Base-by-base conservation (phyloP, 306 rosid genomes). In the Heteromeles arbutifolia region DNA sequence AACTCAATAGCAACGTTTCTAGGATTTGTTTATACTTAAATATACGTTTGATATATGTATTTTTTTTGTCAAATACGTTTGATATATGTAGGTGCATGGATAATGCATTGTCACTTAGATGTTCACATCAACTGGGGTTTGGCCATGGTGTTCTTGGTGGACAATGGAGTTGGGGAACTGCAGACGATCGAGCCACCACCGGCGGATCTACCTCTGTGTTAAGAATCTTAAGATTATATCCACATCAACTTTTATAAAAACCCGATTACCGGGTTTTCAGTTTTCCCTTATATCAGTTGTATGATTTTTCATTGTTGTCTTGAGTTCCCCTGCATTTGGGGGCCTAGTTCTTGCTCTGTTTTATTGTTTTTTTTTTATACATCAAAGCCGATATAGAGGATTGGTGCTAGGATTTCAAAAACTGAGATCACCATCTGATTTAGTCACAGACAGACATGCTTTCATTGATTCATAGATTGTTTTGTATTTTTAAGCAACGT, bases 41-140 rank as follows among this genome's bases (percentile, higher is more conserved):
- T 48, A 0, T 26, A 52, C 13, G 26, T 52, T 32, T 41, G 32
- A 24, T 19, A 22, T 24, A 75, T 57, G 80, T 67, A 95, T 32
- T 5, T 34, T 34, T 34, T 34, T 34, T 34, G 8, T 34, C 39
- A 6, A 34, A 14, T 26, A 52, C 19, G 25, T 50, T 32, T 41
- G 56, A 19, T 24, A 22, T 25, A 77, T 57, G 81, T 59, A 95
- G 97, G 99, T 82, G 98, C 86, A 5, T 95, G 99, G 99, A 2
- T 92, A 59, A 59, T 92, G 97, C 99, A 92, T 53, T 95, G 97
- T 85, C 99, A 95, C 86, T 88, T 95, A 86, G 99, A 95, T 75
- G 99, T 86, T 77, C 99, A 95, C 65, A 92, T 92, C 41, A 66
- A 61, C 4, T 95, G 99, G 99, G 99, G 99, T 11, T 82, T 95